Evolutionary conservation across 2,329 filamentous ascomycete species (phyloP), one percentile per base, ranked within the genome.

Genomic region (Albophoma yamanashiensis): DNA sequence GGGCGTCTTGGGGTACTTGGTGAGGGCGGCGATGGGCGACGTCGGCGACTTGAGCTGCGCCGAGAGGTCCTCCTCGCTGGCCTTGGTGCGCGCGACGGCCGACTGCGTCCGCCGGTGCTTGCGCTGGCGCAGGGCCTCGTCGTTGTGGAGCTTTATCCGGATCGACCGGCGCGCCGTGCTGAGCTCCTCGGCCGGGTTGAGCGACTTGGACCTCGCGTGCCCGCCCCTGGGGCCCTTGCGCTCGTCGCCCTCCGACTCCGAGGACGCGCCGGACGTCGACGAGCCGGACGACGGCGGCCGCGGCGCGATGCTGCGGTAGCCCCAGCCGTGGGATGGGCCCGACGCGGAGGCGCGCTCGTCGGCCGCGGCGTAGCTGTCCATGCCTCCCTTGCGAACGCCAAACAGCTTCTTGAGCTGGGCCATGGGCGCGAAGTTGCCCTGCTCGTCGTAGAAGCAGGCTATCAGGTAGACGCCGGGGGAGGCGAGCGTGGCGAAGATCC

Each of bases 11-110:
- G 94, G 93, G 71, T 97, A 99, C 74, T 88, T 92, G 34, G 91
- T 96, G 67, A 96, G 78, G 68, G 82, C 86, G 17, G 86, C 83
- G 34, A 86, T 82, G 58, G 92, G 89, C 36, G 92, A 96, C 4
- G 91, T 95, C 3, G 94, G 94, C 17, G 94, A 97, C 73, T 99
- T 99, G 63, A 99, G 81, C 61, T 91, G 90, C 57, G 91, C 88
- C 8, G 91, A 86, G 61, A 91, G 79, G 61, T 87, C 81, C 56
- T 73, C 69, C 52, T 76, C 73, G 64, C 73, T 76, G 50, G 69
- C 72, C 62, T 77, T 77, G 22, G 76, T 73, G 47, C 70, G 74
- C 50, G 74, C 73, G 59, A 78, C 78, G 22, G 76, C 72, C 31
- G 81, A 80, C 69, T 82, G 79, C 27, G 79, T 78, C 72, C 85